Base-by-base conservation (phyloP, 2,329 filamentous ascomycete genomes). In the Diaporthe caulivora region DNA sequence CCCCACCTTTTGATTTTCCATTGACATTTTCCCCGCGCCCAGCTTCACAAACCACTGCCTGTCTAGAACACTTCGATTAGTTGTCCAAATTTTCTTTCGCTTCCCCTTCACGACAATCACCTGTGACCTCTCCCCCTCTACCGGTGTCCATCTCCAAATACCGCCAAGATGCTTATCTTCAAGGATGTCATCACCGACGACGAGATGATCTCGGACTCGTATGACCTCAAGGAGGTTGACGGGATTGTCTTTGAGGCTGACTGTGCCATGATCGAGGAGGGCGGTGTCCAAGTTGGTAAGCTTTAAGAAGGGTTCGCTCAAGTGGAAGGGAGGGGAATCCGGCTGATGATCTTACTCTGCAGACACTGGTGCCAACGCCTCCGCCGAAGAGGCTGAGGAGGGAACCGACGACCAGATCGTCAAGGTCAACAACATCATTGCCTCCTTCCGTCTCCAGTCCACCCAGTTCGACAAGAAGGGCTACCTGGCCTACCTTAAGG, bases 201-300 rank as follows among this genome's bases (percentile, higher is more conserved):
- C 87, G 97, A 99, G 93, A 90, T 99, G 85, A 92, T 98, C 92
- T 97, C 97, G 82, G 96, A 98, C 88, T 97, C 94, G 79, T 98
- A 93, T 88, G 89, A 95, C 79, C 85, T 97, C 83, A 95, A 94
- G 88, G 88, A 93, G 84, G 83, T 96, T 77, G 94, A 95, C 84
- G 92, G 91, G 78, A 88, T 94, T 79, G 92, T 93, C 80, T 98
- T 94, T 87, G 96, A 98, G 89, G 93, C 92, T 82, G 93, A 99
- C 87, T 98, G 95, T 87, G 88, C 89, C 83, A 97, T 96, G 92
- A 95, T 98, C 87, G 91, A 90, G 75, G 88, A 95, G 85, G 95
- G 92, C 77, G 90, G 85, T 77, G 91, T 96, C 82, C 84, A 89
- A 77, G 91, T 97, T 82, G 88, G 93, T 95, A 84, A 78, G 92